Base-by-base conservation (phyloP, 2,329 filamentous ascomycete genomes). In the Diaporthe vexans region DNA sequence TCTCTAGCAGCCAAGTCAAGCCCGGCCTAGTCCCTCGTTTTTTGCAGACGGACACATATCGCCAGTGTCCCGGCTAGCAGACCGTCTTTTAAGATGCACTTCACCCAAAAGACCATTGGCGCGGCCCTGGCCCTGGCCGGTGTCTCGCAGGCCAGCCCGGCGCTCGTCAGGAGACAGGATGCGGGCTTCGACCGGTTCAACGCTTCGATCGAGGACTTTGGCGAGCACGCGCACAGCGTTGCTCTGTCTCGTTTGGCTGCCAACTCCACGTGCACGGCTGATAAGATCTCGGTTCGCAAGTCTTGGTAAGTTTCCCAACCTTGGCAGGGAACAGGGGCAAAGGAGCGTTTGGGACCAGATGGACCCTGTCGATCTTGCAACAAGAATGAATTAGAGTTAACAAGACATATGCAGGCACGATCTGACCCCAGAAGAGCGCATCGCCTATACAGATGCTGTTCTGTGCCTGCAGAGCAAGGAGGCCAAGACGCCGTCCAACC, bases 361-460 rank as follows among this genome's bases (percentile, higher is more conserved):
- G 24, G 33, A 51, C 43, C 61, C 43, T 35, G 61, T 24, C 61
- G 21, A 26, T 35, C 40, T 10, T 54, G 21, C 7, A 37, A 17
- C 21, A 19, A 54, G 13, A 2, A 24, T 33, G 21, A 13, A 40
- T 68, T 54, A 40, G 46, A 54, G 48, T 54, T 72, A 37, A 72
- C 56, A 37, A 40, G 35, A 56, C 15, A 26, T 51, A 29, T 24
- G 71, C 48, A 82, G 80, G 81, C 80, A 79, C 37, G 80, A 82
- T 57, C 76, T 82, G n/a, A 76, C 76, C 35, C 77, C 79, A 11
- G 54, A 65, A 10, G 72, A 78, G 73, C 77, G 81, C 68, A 77
- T 80, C 54, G 80, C 81, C 46, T 82, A 82, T 70, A 75, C 77
- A 63, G 78, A 73, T 29, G 79, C 81, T 3, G 78, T 82, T 4